Evolutionary conservation across 768 basidiomycete genomes (phyloP), one percentile per base, ranked within the genome.

Genomic region (Leccinum arenicola): DNA sequence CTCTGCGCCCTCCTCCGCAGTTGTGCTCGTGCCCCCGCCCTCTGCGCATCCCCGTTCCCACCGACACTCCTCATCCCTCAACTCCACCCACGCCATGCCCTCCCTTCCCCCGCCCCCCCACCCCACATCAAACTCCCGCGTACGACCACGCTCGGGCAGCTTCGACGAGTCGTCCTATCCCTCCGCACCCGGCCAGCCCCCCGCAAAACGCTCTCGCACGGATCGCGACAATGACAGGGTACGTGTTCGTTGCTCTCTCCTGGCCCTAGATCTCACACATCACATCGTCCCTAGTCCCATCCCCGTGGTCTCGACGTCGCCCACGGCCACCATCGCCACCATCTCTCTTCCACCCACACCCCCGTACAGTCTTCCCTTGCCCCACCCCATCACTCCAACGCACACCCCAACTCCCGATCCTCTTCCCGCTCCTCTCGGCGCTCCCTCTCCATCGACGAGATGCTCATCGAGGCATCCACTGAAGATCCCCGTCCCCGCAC

Each of bases 171-270:
- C 74, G 9, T 57, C 66, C 75, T 43, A 43, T 43, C 9, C n/a
- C n/a, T 8, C 40, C 40, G 40, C 40, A 9, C 17, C 40, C 11
- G 75, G 68, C 0, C 78, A 79, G 31, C 84, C 82, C 0, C 84
- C 86, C 6, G 45, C 72, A 31, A 87, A 87, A 69, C 78, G 80
- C 33, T 60, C 74, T 0, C 75, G 82, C 35, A 67, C 64, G 40
- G 80, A 76, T 12, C 76, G 74, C 57, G 75, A 75, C 47, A 69
- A 73, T 49, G 68, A 73, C 52, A 67, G 60, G 60, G 66, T 62
- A 36, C 4, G 66, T 67, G 1, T 4, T 2, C 0, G 3, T 1
- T 15, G 47, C 33, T 0, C 38, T 0, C 40, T 7, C 2, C 1
- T 40, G 17, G 17, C 33, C 2, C 19, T 52, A 55, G 27, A 62